Conservation (phyloP, 2,329 filamentous ascomycete genomes). For the Colletotrichum spaethianum region DNA sequence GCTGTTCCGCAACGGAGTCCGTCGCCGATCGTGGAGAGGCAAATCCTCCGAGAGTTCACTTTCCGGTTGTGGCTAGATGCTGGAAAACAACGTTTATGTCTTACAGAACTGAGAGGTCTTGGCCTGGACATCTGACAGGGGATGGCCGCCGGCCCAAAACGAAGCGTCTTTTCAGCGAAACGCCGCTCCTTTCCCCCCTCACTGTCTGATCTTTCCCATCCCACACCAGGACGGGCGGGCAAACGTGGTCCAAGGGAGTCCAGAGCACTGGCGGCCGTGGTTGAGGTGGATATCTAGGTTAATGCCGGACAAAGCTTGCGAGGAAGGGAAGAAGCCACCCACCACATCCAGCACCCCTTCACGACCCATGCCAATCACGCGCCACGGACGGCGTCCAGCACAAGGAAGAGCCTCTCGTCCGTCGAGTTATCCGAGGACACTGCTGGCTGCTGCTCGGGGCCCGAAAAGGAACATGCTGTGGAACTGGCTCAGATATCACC, state of each 20-base stretch:
- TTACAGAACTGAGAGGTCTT: slow-evolving; percentile 23
- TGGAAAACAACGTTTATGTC: slow-evolving; percentile 16
- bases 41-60: slow-evolving; percentile 28
- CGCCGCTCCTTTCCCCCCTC: not conserved
- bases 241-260: not conserved
- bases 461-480: slow-evolving; percentile 9
- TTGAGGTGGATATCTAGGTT: slow-evolving; percentile 39
- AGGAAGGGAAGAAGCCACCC: slow-evolving; percentile 20
- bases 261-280: slow-evolving; percentile 30
- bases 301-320: slow-evolving; percentile 36
- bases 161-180: slow-evolving; percentile 5
- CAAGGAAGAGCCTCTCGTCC: slow-evolving; percentile 8
- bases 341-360: slow-evolving; percentile 18
- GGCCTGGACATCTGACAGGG: not conserved
- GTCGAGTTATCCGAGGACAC: slow-evolving; percentile 15
- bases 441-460: slow-evolving; percentile 31
- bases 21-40: slow-evolving; percentile 36
- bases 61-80: slow-evolving; percentile 15
- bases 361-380: slow-evolving; percentile 34
- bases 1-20: slow-evolving; percentile 35
- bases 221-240: not conserved
- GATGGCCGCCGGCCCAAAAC: not conserved
- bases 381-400: not conserved
- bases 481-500: slow-evolving; percentile 35
- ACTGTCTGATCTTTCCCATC: not conserved